phyloP scores from a whole-genome alignment of 2,329 filamentous ascomycete genomes.

The Sclerotinia sclerotiorum region DNA sequence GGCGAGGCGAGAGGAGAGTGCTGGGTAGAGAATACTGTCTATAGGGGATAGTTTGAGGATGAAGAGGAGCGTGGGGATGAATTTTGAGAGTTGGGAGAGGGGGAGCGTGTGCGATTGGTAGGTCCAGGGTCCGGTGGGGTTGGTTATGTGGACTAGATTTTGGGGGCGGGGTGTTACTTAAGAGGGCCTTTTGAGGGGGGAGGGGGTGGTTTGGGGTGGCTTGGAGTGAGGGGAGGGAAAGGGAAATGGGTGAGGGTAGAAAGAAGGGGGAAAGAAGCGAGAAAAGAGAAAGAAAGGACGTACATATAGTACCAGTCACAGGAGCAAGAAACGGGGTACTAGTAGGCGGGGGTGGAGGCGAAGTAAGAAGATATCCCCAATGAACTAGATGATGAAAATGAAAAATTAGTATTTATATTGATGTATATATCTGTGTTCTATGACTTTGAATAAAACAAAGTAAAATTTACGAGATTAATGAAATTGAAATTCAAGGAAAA shows the following conservation, averaged over 20 bases:
- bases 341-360: neutral
- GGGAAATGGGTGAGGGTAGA: too few relatives aligned
- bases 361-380: conserved; percentile 7
- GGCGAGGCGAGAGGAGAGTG: neutral
- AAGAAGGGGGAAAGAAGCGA: too few relatives aligned
- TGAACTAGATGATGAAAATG: neutral
- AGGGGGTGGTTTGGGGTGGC: neutral
- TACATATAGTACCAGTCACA: conserved; percentile 5
- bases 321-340: conserved; percentile 11
- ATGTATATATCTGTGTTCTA: too few relatives aligned
- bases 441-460: too few relatives aligned
- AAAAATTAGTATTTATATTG: neutral
- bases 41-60: neutral
- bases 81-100: neutral
- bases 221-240: neutral
- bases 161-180: neutral
- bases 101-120: conserved; percentile 8
- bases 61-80: conserved; percentile 16
- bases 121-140: neutral
- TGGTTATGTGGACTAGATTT: conserved; percentile 6
- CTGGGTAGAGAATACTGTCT: neutral
- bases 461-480: too few relatives aligned
- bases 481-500: too few relatives aligned
- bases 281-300: neutral
- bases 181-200: too few relatives aligned